These are phyloP conservation scores for Fusarium sp. DNA, from an alignment of 2,329 filamentous ascomycete species.

Conservation along the genomic window DNA sequence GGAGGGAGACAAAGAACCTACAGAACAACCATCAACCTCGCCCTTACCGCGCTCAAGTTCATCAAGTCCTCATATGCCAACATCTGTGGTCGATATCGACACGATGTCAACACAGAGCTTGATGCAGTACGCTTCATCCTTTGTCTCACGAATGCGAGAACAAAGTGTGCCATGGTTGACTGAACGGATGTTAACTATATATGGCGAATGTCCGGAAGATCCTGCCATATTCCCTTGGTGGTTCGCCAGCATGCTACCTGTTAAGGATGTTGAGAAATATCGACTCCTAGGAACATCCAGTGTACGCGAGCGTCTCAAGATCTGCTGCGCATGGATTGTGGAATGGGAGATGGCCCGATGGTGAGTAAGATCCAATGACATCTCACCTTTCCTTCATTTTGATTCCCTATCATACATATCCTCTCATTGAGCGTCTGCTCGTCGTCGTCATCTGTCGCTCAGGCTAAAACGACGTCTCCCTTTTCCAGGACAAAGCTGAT, in stretches of 20 bases:
- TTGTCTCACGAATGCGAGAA: constrained; percentile 75
- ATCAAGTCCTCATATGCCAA: constrained; percentile 11
- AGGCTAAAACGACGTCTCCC: constrained; percentile 39
- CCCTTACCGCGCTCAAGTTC: constrained; percentile 9
- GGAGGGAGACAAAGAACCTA: constrained; percentile 8
- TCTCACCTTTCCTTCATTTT: background rate
- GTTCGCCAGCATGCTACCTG: constrained; percentile 85
- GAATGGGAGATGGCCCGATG: constrained; percentile 77
- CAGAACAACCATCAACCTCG: constrained; percentile 1
- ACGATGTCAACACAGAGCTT: constrained; percentile 77
- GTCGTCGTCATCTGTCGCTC: constrained; percentile 25
- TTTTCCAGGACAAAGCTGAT: constrained; percentile 47
- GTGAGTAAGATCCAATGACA: constrained; percentile 62
- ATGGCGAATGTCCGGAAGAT: constrained; percentile 82
- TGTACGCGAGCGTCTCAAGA: constrained; percentile 84
- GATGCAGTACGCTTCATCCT: constrained; percentile 72
- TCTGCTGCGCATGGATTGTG: constrained; percentile 82
- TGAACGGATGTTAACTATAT: constrained; percentile 76
- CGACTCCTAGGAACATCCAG: constrained; percentile 77
- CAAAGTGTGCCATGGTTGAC: constrained; percentile 81
- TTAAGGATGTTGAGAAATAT: constrained; percentile 84
- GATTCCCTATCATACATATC: background rate
- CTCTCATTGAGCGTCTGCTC: background rate
- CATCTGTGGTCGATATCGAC: constrained; percentile 36
- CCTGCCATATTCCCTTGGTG: constrained; percentile 87